phyloP scores from a whole-genome alignment of 2,329 filamentous ascomycete genomes.

The Aspergillus sergii region DNA sequence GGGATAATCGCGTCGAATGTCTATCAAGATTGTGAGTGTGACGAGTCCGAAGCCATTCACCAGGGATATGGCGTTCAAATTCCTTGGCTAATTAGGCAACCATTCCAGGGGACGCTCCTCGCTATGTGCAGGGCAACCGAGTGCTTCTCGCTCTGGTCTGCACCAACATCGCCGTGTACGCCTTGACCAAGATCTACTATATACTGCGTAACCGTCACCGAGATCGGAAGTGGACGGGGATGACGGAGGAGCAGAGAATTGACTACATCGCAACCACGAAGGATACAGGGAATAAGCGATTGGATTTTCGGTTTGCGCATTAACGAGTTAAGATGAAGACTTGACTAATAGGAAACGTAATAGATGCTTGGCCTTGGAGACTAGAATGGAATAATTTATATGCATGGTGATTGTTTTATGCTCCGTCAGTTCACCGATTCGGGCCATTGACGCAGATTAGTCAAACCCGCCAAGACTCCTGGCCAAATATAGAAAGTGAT shows the following conservation, averaged over 20 bases:
- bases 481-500: conserved; percentile 1
- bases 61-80: not conserved
- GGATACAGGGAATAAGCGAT: conserved; percentile 36
- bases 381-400: not conserved
- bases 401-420: not conserved
- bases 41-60: not conserved
- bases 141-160: conserved; percentile 25
- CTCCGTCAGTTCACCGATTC: not conserved
- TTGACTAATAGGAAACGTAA: conserved; percentile 4
- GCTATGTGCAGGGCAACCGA: conserved; percentile 51
- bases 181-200: conserved; percentile 36
- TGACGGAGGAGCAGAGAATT: conserved; percentile 31
- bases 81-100: conserved; percentile 8
- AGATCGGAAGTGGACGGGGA: conserved; percentile 34
- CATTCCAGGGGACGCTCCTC: conserved; percentile 39
- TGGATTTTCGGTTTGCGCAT: conserved; percentile 41
- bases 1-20: conserved; percentile 41
- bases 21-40: conserved; percentile 32
- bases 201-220: conserved; percentile 30
- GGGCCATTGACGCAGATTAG: not conserved
- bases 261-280: conserved; percentile 34
- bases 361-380: not conserved
- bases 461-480: conserved; percentile 1
- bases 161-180: conserved; percentile 31
- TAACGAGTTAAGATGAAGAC: conserved; percentile 8